These are phyloP conservation scores for Xylariaceae sp. DNA, from an alignment of 2,329 filamentous ascomycete species.

Conservation along the genomic window DNA sequence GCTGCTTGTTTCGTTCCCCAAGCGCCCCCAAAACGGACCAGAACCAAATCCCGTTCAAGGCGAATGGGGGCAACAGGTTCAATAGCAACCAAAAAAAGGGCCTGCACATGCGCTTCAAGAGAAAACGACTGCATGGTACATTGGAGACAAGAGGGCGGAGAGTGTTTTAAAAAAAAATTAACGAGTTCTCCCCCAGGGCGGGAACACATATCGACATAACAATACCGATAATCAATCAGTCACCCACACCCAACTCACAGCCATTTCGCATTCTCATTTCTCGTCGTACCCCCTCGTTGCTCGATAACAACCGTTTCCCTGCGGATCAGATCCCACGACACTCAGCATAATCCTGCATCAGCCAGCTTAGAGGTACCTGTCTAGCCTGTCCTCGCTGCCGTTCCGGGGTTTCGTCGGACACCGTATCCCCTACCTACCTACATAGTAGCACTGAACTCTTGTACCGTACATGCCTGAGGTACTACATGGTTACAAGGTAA, in stretches of 20 bases:
- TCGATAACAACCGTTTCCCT: constrained; percentile 15
- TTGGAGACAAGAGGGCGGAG: too few relatives aligned
- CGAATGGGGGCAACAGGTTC: too few relatives aligned
- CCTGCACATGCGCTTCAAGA: too few relatives aligned
- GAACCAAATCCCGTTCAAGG: too few relatives aligned
- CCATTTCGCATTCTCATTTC: constrained; percentile 1
- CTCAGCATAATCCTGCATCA: background rate
- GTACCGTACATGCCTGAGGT: too few relatives aligned
- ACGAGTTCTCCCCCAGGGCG: background rate
- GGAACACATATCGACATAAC: constrained; percentile 9
- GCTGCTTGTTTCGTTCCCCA: background rate
- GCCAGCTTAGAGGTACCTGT: background rate
- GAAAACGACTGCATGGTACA: too few relatives aligned
- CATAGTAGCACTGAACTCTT: constrained; percentile 4
- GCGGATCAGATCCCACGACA: constrained; percentile 17
- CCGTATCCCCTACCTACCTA: background rate
- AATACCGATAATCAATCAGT: constrained; percentile 6
- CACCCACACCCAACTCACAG: background rate
- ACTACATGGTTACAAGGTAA: background rate
- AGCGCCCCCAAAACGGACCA: background rate
- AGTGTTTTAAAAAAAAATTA: constrained; percentile 5
- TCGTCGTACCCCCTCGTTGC: constrained; percentile 12
- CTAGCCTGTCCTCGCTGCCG: background rate
- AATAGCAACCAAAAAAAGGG: background rate
- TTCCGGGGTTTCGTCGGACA: background rate